phyloP scores from a whole-genome alignment of 306 rosid genomes.

The Pterocarpus macrocarpus region DNA sequence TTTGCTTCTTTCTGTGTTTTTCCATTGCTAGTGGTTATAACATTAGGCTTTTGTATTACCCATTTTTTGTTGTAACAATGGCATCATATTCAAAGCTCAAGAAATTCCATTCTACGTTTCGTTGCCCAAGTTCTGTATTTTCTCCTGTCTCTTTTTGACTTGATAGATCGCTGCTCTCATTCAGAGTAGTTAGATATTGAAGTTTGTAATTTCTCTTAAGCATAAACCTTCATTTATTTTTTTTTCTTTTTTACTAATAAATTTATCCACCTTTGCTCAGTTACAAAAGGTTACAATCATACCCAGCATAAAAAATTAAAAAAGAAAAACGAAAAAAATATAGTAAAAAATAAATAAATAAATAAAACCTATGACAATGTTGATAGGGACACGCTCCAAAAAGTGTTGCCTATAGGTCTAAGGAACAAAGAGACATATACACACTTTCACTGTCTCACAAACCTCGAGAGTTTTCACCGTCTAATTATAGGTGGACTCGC shows the following conservation, averaged over 20 bases:
- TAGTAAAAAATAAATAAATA: no score
- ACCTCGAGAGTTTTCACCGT: no score
- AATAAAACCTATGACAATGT: no score
- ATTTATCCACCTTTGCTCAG: not conserved
- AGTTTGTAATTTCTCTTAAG: not conserved
- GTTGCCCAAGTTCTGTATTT: slow-evolving; percentile 14
- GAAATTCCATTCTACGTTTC: slow-evolving; percentile 14
- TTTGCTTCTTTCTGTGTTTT: slow-evolving; percentile 32
- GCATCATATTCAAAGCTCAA: slow-evolving; percentile 33
- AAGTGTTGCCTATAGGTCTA: no score
- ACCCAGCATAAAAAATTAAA: no score
- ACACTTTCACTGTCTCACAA: no score
- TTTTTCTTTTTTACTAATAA: not conserved
- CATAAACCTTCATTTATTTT: not conserved
- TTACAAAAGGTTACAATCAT: not conserved
- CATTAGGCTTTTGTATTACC: slow-evolving; percentile 44
- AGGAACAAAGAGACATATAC: no score
- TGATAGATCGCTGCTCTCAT: slow-evolving; percentile 1
- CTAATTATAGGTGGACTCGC: no score
- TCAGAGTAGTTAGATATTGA: not conserved
- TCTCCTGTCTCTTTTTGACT: not conserved
- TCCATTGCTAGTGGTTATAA: slow-evolving; percentile 44
- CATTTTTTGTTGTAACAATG: slow-evolving; percentile 53
- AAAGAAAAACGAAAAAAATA: no score
- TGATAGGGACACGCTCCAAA: no score